These are phyloP conservation scores for Neurospora sublineolata DNA, from an alignment of 495 filamentous ascomycete genomes.

Conservation along the genomic window DNA sequence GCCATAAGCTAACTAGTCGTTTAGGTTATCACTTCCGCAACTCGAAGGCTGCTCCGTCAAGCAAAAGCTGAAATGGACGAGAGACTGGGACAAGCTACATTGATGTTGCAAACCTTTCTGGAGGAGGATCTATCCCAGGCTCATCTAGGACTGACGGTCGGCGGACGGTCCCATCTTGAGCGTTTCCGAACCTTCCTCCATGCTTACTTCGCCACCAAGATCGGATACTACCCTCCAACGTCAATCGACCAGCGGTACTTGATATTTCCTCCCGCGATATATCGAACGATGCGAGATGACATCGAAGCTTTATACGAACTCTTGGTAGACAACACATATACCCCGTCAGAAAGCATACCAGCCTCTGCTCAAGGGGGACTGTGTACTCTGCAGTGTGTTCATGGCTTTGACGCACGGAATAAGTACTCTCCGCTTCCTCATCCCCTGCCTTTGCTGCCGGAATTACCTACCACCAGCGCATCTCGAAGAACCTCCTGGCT, in stretches of 20 bases:
- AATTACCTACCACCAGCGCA: conserved; percentile 8
- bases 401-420: conserved; percentile 45
- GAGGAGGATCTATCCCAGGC: conserved; percentile 47
- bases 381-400: conserved; percentile 47
- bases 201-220: conserved; percentile 45
- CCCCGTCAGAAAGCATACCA: conserved; percentile 26
- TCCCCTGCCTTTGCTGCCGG: conserved; percentile 49
- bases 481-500: conserved; percentile 21
- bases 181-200: conserved; percentile 51
- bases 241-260: conserved; percentile 17
- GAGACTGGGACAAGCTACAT: conserved; percentile 36
- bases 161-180: conserved; percentile 46
- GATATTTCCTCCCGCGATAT: conserved; percentile 41
- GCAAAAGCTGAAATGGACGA: conserved; percentile 52
- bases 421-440: conserved; percentile 41
- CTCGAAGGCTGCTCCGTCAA: conserved; percentile 48
- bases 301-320: conserved; percentile 52
- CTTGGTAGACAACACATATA: conserved; percentile 44
- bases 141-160: conserved; percentile 41
- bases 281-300: conserved; percentile 46
- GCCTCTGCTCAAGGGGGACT: conserved; percentile 42
- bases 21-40: conserved; percentile 41
- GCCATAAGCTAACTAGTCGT: conserved; percentile 2
- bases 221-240: conserved; percentile 54
- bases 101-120: conserved; percentile 45